Conservation (phyloP, 1,284 basidiomycete genomes). For the Marasmius oreades region DNA sequence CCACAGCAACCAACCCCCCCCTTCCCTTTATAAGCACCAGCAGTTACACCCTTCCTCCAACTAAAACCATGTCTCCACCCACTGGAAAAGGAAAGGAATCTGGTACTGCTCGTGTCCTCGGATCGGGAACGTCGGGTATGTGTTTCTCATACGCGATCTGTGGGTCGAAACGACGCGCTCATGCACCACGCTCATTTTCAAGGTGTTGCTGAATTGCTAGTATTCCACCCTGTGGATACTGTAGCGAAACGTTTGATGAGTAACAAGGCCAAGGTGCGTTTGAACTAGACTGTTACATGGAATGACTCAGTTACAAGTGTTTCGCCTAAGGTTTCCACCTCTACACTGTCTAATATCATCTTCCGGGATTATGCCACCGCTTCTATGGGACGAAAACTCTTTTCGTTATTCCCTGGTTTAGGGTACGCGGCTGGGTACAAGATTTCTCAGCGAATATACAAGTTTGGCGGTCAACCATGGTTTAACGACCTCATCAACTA, state of each 20-base stretch:
- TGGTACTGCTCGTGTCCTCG: conserved; percentile 86
- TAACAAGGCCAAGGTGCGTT: conserved; percentile 78
- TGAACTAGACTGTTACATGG: background rate
- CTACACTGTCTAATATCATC: conserved; percentile 71
- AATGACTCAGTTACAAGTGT: background rate
- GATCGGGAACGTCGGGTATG: conserved; percentile 88
- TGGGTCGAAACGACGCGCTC: background rate
- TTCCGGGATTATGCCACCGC: conserved; percentile 86
- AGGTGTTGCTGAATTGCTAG: conserved; percentile 92
- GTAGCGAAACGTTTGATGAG: conserved; percentile 98
- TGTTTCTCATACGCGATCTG: background rate
- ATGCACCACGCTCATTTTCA: conserved; percentile 1
- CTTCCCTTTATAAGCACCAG: background rate
- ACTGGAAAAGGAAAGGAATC: conserved; percentile 79
- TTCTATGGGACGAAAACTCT: conserved; percentile 64
- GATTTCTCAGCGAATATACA: conserved; percentile 90
- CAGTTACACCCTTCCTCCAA: background rate
- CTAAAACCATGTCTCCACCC: conserved; percentile 55
- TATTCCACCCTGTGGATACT: conserved; percentile 93
- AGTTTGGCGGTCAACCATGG: conserved; percentile 98
- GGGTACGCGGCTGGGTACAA: conserved; percentile 99
- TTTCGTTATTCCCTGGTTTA: conserved; percentile 95
- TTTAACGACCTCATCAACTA: conserved; percentile 90
- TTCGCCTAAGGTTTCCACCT: conserved; percentile 53
- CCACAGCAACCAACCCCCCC: background rate